These are phyloP conservation scores for Aspergillus hiratsukae DNA, from an alignment of 2,329 filamentous ascomycete species.

Conservation along the genomic window DNA sequence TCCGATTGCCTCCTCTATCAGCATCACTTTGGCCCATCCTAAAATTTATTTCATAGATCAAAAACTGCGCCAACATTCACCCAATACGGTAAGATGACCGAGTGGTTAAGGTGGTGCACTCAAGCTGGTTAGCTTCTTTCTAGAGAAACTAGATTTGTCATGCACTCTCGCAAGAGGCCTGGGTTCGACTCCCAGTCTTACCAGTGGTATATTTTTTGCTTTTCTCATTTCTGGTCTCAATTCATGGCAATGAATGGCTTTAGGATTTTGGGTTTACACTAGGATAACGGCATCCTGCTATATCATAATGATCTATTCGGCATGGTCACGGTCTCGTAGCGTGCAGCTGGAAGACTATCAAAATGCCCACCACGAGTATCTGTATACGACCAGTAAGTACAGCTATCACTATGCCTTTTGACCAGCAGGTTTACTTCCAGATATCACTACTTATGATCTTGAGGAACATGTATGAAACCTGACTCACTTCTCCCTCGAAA, in stretches of 20 bases:
- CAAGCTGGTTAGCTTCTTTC: not conserved
- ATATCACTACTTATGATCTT: not conserved
- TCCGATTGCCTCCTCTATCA: too few species aligned
- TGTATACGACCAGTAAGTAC: too few species aligned
- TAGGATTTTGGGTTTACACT: too few species aligned
- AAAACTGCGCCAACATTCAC: too few species aligned
- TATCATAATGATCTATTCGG: not conserved
- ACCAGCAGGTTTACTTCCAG: too few species aligned
- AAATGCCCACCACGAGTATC: too few species aligned
- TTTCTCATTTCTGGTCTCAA: too few species aligned
- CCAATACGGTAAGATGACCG: not conserved
- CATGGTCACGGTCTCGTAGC: not conserved
- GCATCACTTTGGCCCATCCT: too few species aligned
- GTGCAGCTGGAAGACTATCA: too few species aligned
- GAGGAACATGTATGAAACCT: not conserved
- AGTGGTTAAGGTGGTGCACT: not conserved
- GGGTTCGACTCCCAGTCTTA: not conserved
- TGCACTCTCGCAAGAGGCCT: not conserved
- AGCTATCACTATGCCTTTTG: too few species aligned
- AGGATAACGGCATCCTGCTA: too few species aligned
- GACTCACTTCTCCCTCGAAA: not conserved
- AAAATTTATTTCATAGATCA: fast-evolving
- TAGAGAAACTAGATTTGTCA: not conserved
- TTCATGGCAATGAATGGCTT: not conserved
- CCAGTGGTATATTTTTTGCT: not conserved